Conservation (phyloP, 1,139 yeast species). For the Taphrina flavorubra region DNA sequence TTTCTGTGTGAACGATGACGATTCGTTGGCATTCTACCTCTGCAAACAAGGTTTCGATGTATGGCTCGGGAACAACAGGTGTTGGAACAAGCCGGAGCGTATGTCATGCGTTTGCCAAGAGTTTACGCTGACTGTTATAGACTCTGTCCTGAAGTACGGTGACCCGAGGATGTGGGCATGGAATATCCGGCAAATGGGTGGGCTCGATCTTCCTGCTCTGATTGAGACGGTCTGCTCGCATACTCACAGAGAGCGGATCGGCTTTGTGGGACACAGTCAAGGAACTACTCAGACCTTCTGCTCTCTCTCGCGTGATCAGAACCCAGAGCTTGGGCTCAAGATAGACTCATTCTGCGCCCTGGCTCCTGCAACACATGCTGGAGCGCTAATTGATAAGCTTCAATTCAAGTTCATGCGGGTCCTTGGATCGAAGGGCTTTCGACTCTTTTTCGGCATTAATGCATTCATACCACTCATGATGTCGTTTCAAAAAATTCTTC, state of each 20-base stretch:
- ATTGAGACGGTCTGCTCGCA: conserved; percentile 63
- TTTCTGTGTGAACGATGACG: conserved; percentile 74
- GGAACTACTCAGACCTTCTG: conserved; percentile 87
- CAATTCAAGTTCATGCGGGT: conserved; percentile 56
- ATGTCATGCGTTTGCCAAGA: conserved; percentile 41
- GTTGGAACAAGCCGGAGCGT: conserved; percentile 79
- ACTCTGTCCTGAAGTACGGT: conserved; percentile 52
- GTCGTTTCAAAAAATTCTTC: conserved; percentile 45
- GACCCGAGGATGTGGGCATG: conserved; percentile 68
- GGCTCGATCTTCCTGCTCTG: conserved; percentile 74
- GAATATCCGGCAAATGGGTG: conserved; percentile 83
- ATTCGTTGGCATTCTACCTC: conserved; percentile 73
- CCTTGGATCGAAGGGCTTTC: conserved; percentile 50
- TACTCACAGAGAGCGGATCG: conserved; percentile 55
- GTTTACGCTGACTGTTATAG: not conserved
- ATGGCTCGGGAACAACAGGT: conserved; percentile 91
- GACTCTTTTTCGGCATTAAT: conserved; percentile 49
- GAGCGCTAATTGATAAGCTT: conserved; percentile 63
- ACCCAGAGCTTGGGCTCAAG: conserved; percentile 56
- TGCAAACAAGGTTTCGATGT: conserved; percentile 76
- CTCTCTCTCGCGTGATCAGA: conserved; percentile 60
- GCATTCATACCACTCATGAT: conserved; percentile 52
- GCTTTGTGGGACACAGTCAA: conserved; percentile 84
- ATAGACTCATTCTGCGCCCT: conserved; percentile 73
- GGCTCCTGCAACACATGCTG: conserved; percentile 92